Conservation (phyloP, 495 filamentous ascomycete genomes). For the Annulohypoxylon stygium region DNA sequence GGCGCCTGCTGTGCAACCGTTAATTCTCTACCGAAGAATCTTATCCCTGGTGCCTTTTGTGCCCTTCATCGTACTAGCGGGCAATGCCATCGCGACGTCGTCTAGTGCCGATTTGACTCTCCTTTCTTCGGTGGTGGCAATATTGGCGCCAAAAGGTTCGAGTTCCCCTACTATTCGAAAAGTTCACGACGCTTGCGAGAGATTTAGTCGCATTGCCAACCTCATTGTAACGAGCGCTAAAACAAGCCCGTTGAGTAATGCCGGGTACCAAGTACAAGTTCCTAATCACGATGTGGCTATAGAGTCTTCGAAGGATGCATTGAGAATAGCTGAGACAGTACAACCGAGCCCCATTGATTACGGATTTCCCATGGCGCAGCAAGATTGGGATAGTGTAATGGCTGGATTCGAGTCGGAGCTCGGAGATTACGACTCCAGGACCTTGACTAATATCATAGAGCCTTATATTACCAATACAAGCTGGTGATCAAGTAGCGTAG, state of each 20-base stretch:
- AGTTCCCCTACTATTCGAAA: conserved; percentile 30
- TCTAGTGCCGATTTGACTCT: conserved; percentile 60
- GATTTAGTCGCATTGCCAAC: conserved; percentile 34
- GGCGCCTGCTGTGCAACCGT: background rate
- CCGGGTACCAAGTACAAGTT: conserved; percentile 11
- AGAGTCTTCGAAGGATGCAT: background rate
- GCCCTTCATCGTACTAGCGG: conserved; percentile 77
- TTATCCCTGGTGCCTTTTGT: conserved; percentile 68
- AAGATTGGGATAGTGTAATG: conserved; percentile 49
- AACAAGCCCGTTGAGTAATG: background rate
- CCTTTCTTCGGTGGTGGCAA: conserved; percentile 27
- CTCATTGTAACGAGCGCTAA: conserved; percentile 37
- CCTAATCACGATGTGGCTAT: background rate
- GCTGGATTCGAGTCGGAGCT: conserved; percentile 45
- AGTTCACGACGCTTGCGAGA: conserved; percentile 44
- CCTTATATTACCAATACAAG: conserved; percentile 43
- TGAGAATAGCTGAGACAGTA: background rate
- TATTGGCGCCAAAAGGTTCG: conserved; percentile 27
- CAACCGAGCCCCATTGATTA: conserved; percentile 29
- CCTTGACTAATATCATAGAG: conserved; percentile 44
- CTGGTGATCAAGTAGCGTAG: conserved; percentile 36
- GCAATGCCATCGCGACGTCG: conserved; percentile 70
- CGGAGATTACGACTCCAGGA: conserved; percentile 36
- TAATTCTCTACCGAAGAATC: conserved; percentile 27
- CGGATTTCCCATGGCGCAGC: conserved; percentile 45